Conservation (phyloP, 2,329 filamentous ascomycete species). For the Calonectria honghensis region DNA sequence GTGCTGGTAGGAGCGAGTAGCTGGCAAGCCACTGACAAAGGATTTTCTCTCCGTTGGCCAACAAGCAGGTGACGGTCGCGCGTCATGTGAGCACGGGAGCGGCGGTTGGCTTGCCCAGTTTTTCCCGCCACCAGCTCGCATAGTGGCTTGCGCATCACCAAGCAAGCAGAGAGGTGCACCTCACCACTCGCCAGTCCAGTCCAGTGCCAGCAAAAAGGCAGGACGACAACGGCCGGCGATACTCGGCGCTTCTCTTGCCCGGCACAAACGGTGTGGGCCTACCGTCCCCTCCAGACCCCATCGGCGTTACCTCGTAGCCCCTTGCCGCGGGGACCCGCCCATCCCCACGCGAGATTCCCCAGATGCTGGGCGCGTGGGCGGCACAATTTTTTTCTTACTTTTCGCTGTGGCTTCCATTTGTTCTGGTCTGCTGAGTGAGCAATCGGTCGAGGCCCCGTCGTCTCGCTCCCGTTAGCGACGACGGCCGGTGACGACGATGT, state of each 20-base stretch:
- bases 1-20: neutral
- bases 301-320: slow-evolving; percentile 60
- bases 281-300: slow-evolving; percentile 46
- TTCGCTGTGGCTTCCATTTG: slow-evolving; percentile 7
- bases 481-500: neutral
- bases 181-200: neutral
- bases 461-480: slow-evolving; percentile 13
- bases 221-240: slow-evolving; percentile 55
- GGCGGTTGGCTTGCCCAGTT: neutral
- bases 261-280: slow-evolving; percentile 52
- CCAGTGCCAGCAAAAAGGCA: slow-evolving; percentile 9
- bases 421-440: slow-evolving; percentile 16
- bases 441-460: neutral
- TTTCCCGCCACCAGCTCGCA: slow-evolving; percentile 19
- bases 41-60: neutral
- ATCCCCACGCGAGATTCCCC: slow-evolving; percentile 56
- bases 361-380: slow-evolving; percentile 51
- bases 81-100: slow-evolving; percentile 22
- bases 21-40: neutral
- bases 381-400: slow-evolving; percentile 41
- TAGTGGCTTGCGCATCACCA: slow-evolving; percentile 17
- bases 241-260: slow-evolving; percentile 61
- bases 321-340: slow-evolving; percentile 43
- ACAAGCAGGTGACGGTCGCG: neutral
- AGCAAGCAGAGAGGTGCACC: neutral